phyloP scores from a whole-genome alignment of 352 stramenopile genomes.

The Phytophthora ohioensis region DNA sequence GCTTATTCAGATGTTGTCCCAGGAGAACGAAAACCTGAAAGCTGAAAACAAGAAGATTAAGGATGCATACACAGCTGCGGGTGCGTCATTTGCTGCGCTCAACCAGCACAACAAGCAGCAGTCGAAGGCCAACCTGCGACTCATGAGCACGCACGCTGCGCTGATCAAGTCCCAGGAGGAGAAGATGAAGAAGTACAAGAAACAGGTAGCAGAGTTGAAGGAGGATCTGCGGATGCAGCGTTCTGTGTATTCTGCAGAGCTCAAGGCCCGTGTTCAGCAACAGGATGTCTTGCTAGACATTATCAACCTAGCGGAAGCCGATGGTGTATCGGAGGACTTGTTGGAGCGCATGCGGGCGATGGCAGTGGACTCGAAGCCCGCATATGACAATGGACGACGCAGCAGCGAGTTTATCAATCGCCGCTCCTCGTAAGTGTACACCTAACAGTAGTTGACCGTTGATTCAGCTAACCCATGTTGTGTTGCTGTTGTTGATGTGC shows the following conservation, averaged over 20 bases:
- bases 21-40: conserved; percentile 89
- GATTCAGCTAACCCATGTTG: conserved; percentile 17
- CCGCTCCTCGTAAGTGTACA: conserved; percentile 42
- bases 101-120: conserved; percentile 96
- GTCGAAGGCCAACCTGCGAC: conserved; percentile 91
- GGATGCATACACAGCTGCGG: conserved; percentile 93
- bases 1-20: conserved; percentile 63
- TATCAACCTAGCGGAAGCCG: conserved; percentile 64
- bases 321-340: conserved; percentile 50
- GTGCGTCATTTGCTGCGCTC: conserved; percentile 91
- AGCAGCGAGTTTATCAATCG: conserved; percentile 36
- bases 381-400: conserved; percentile 61
- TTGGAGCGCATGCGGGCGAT: conserved; percentile 69
- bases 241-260: conserved; percentile 80
- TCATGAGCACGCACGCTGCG: conserved; percentile 89
- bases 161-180: conserved; percentile 90
- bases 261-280: conserved; percentile 68
- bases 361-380: conserved; percentile 74
- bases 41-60: conserved; percentile 92
- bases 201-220: conserved; percentile 83
- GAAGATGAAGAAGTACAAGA: conserved; percentile 93
- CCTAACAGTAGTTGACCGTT: neutral
- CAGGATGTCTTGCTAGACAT: conserved; percentile 47
- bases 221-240: conserved; percentile 85
- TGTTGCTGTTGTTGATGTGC: conserved; percentile 14